Evolutionary conservation across 148 eudicot genomes (phyloP).

Genomic region (Suaeda aralocaspica): DNA sequence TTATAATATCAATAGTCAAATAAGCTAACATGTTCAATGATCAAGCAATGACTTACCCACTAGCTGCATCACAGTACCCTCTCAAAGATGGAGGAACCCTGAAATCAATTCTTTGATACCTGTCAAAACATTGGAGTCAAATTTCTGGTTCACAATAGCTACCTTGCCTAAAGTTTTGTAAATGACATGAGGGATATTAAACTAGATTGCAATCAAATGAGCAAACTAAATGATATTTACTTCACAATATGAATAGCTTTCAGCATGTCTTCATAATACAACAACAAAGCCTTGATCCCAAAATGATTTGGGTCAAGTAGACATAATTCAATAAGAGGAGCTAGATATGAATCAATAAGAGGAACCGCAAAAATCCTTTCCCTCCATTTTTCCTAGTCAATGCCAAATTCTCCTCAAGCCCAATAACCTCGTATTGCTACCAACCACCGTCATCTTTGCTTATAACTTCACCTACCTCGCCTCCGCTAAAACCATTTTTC

Average conservation of each 20-base stretch:
- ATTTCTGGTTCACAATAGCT: background rate
- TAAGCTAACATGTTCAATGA: background rate
- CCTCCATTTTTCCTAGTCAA: too few relatives aligned
- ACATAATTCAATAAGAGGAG: too few relatives aligned
- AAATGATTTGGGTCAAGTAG: too few relatives aligned
- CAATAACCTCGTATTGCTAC: too few relatives aligned
- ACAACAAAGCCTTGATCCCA: too few relatives aligned
- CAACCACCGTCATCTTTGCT: too few relatives aligned
- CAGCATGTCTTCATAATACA: too few relatives aligned
- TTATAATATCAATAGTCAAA: background rate
- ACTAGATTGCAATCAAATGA: background rate
- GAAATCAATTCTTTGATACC: conserved; percentile 84
- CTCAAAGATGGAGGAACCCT: conserved; percentile 74
- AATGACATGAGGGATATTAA: background rate
- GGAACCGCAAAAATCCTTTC: too few relatives aligned
- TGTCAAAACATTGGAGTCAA: conserved; percentile 27
- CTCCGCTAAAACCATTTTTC: too few relatives aligned
- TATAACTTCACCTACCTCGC: too few relatives aligned
- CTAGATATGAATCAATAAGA: too few relatives aligned
- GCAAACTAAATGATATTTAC: background rate
- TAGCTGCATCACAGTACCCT: conserved; percentile 49
- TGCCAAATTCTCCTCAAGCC: too few relatives aligned
- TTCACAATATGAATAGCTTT: background rate
- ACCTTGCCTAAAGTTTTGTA: background rate
- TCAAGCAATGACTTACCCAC: conserved; percentile 45